These are phyloP conservation scores for Zymoseptoria brevis DNA, from an alignment of 2,329 filamentous ascomycete genomes.

Conservation along the genomic window DNA sequence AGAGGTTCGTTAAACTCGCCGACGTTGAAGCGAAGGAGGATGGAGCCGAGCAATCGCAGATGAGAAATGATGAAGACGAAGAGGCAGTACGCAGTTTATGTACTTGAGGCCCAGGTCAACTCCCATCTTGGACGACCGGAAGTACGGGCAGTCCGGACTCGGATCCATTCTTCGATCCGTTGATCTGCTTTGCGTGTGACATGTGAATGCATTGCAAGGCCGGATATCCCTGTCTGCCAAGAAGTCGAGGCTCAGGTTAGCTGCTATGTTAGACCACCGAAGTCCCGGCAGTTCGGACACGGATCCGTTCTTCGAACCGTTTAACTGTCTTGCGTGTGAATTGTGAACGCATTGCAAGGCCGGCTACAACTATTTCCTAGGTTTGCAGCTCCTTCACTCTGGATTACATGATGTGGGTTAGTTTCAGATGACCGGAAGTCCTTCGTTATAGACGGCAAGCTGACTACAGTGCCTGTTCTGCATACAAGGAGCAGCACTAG, in stretches of 20 bases:
- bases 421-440: no score
- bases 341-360: background rate
- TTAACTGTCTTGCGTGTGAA: background rate
- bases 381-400: background rate
- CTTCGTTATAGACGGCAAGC: no score
- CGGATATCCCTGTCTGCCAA: no score
- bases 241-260: no score
- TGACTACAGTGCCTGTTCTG: no score
- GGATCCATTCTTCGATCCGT: background rate
- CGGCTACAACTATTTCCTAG: background rate
- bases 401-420: no score
- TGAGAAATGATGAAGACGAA: background rate
- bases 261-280: background rate
- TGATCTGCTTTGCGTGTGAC: background rate
- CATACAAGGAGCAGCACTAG: no score
- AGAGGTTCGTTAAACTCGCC: conserved; percentile 55
- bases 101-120: background rate
- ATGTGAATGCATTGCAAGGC: background rate
- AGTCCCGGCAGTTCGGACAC: background rate
- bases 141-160: background rate
- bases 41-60: conserved; percentile 53
- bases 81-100: background rate
- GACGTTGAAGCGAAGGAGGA: conserved; percentile 49
- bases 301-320: background rate
- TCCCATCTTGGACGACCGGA: background rate